Conservation (phyloP, 2,329 filamentous ascomycete genomes). For the Aspergillus spinulosporus region DNA sequence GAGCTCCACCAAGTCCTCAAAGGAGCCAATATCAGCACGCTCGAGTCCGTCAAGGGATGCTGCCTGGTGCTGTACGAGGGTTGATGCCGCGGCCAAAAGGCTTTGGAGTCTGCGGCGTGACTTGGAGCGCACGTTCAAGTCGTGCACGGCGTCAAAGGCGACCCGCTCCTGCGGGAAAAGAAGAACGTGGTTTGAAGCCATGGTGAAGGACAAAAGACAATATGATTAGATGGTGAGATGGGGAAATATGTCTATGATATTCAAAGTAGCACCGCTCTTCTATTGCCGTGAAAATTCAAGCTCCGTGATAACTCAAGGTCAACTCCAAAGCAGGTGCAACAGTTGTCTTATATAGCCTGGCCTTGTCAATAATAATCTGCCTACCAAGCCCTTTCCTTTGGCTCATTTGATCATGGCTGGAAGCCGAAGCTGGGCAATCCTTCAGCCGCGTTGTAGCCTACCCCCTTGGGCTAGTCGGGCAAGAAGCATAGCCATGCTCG, state of each 20-base stretch:
- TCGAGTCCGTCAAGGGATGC: neutral
- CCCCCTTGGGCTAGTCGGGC: neutral
- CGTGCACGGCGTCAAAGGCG: neutral
- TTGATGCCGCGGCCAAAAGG: neutral
- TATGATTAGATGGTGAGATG: neutral
- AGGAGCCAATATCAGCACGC: neutral
- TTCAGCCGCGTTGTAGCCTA: neutral
- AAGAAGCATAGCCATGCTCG: neutral
- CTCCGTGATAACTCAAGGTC: no score
- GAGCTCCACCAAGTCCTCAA: conserved; percentile 3
- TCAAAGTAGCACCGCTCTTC: neutral
- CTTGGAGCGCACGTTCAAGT: conserved; percentile 2
- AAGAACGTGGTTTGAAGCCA: neutral
- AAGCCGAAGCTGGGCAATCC: no score
- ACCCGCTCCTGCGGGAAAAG: neutral
- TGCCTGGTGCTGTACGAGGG: neutral
- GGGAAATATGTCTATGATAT: neutral
- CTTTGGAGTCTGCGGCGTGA: neutral
- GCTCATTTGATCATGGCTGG: no score
- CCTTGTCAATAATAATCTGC: no score
- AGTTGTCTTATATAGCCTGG: no score
- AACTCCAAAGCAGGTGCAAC: no score
- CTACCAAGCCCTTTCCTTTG: no score
- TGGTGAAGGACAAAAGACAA: neutral
- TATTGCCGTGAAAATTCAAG: neutral